Percentiles rank a stretch among this genome's conserved stretches.
These are phyloP conservation scores for Aspergillus sp. DNA, from an alignment of 2,329 filamentous ascomycete genomes.

Conservation along the genomic window DNA sequence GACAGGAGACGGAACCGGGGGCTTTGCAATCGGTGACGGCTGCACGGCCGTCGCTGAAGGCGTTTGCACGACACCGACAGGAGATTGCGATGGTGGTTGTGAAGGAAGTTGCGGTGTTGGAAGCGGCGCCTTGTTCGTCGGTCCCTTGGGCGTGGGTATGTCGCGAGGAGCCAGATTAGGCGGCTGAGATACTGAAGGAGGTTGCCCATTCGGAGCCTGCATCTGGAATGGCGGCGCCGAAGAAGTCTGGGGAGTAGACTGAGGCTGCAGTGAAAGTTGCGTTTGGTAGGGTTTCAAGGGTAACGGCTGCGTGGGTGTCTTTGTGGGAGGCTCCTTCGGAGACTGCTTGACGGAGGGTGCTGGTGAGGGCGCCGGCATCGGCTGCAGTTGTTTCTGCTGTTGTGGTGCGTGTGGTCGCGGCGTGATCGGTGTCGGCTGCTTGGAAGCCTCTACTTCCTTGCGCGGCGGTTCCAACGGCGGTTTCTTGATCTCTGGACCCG, in stretches of 20 bases:
- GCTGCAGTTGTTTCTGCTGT: slow-evolving; percentile 5
- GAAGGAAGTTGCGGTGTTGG: slow-evolving; percentile 17
- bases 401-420: slow-evolving; percentile 6
- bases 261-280: slow-evolving; percentile 9
- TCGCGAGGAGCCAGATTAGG: slow-evolving; percentile 19
- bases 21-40: neutral
- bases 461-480: slow-evolving; percentile 7
- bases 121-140: slow-evolving; percentile 9
- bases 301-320: slow-evolving; percentile 5
- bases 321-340: slow-evolving; percentile 3
- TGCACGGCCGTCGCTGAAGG: slow-evolving; percentile 15
- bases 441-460: slow-evolving; percentile 11
- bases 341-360: slow-evolving; percentile 6
- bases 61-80: slow-evolving; percentile 13
- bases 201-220: slow-evolving; percentile 21
- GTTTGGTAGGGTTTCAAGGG: slow-evolving; percentile 1
- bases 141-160: slow-evolving; percentile 7
- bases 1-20: neutral
- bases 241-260: slow-evolving; percentile 10
- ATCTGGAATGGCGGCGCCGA: slow-evolving; percentile 16
- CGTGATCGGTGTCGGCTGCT: slow-evolving; percentile 4
- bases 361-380: slow-evolving; percentile 7
- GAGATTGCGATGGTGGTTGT: slow-evolving; percentile 20
- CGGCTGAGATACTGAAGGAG: slow-evolving; percentile 19
- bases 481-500: slow-evolving; percentile 4